phyloP scores from a whole-genome alignment of 176 grass and related monocot species.

The Carex parvula region DNA sequence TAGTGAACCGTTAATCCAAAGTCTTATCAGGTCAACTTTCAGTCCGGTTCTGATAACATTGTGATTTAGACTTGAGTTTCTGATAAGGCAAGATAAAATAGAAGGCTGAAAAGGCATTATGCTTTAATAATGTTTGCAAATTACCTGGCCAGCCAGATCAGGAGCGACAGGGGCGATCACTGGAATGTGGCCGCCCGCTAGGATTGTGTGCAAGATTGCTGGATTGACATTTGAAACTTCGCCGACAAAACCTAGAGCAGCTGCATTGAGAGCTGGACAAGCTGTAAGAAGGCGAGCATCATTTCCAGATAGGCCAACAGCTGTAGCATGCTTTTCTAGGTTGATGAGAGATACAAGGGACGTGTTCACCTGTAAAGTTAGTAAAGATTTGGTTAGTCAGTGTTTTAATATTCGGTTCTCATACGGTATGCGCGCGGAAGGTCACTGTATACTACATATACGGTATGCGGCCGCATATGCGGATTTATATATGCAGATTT shows the following conservation, averaged over 20 bases:
- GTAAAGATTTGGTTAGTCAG: not conserved
- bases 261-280: constrained; percentile 37
- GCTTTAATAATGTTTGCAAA: not conserved
- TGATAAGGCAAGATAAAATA: not conserved
- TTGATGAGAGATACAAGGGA: constrained; percentile 73
- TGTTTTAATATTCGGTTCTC: no score
- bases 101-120: not conserved
- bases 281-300: constrained; percentile 58
- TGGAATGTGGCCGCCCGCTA: constrained; percentile 54
- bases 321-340: constrained; percentile 43
- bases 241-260: constrained; percentile 54
- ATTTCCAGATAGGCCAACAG: constrained; percentile 66
- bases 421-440: no score
- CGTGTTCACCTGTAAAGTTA: constrained; percentile 43
- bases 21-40: no score
- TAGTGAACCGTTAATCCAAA: no score
- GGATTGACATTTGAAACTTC: constrained; percentile 59
- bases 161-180: constrained; percentile 81
- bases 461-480: no score
- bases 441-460: no score
- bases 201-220: constrained; percentile 52
- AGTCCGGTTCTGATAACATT: no score
- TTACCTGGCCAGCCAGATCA: constrained; percentile 35
- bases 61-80: not conserved
- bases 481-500: no score